These are phyloP conservation scores for Kandelia obovata DNA, from an alignment of 345 rosid genomes.

Conservation along the genomic window DNA sequence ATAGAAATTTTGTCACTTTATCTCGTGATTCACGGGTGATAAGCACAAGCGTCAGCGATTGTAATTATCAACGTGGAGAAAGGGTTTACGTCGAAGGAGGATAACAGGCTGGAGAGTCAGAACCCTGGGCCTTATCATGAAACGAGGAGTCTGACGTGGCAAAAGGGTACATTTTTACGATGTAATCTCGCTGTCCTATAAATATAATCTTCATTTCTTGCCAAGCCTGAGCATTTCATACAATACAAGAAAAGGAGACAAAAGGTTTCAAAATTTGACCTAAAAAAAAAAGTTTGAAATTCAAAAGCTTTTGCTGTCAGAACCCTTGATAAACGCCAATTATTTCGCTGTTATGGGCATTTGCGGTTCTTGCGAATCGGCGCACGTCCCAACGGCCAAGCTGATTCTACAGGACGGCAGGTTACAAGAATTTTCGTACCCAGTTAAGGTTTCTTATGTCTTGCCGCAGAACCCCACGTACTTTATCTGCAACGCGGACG, in stretches of 20 bases:
- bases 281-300: no score
- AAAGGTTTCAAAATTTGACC: background rate
- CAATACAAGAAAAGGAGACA: no score
- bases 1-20: no score
- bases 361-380: conserved; percentile 72
- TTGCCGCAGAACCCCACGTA: conserved; percentile 51
- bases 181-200: conserved; percentile 5
- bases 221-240: background rate
- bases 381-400: conserved; percentile 70
- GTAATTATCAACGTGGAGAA: no score
- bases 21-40: no score
- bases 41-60: no score
- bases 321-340: background rate
- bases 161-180: conserved; percentile 18
- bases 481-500: conserved; percentile 92
- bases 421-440: conserved; percentile 67
- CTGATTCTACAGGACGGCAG: conserved; percentile 73
- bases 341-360: conserved; percentile 54
- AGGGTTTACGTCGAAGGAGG: no score
- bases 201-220: conserved; percentile 6
- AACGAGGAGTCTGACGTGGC: conserved; percentile 51
- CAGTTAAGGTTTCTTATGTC: conserved; percentile 71
- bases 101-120: conserved; percentile 52
- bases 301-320: no score
- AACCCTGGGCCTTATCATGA: conserved; percentile 17